Percentiles rank a stretch among this genome's conserved stretches.
Evolutionary conservation across 768 basidiomycete species (phyloP).

Genomic region (Pisolithus microcarpus): DNA sequence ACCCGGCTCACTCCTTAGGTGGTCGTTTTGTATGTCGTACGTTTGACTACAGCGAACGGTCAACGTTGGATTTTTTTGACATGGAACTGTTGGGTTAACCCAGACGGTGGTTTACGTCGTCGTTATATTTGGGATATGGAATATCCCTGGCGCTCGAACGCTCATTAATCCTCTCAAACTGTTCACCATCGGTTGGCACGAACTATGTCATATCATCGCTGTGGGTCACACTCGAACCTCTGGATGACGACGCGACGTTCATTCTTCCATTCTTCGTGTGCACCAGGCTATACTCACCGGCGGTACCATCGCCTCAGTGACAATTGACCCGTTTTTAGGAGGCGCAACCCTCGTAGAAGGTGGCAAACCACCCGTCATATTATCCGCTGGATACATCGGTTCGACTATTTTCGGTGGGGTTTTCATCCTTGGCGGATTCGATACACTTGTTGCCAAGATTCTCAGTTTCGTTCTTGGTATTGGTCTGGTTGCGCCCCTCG

Average conservation of each 20-base stretch:
- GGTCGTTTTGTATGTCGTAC: conserved; percentile 69
- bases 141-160: conserved; percentile 71
- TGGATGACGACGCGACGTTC: no score
- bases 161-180: conserved; percentile 81
- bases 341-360: conserved; percentile 61
- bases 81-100: background rate
- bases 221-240: conserved; percentile 36
- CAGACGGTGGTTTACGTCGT: conserved; percentile 83
- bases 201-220: conserved; percentile 74
- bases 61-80: background rate
- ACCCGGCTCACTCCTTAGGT: no score
- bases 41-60: conserved; percentile 23
- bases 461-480: conserved; percentile 87
- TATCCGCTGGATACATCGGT: conserved; percentile 76
- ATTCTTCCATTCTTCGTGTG: background rate
- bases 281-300: conserved; percentile 69
- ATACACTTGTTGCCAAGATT: conserved; percentile 86
- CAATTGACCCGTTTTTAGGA: conserved; percentile 79
- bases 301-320: conserved; percentile 69
- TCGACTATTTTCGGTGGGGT: conserved; percentile 75
- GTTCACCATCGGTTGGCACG: conserved; percentile 85
- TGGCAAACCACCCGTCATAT: conserved; percentile 62
- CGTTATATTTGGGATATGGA: conserved; percentile 83
- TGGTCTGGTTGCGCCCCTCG: conserved; percentile 78
- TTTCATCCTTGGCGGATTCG: conserved; percentile 80